phyloP scores from a whole-genome alignment of 208 protist species.

The Trypanosoma mega region DNA sequence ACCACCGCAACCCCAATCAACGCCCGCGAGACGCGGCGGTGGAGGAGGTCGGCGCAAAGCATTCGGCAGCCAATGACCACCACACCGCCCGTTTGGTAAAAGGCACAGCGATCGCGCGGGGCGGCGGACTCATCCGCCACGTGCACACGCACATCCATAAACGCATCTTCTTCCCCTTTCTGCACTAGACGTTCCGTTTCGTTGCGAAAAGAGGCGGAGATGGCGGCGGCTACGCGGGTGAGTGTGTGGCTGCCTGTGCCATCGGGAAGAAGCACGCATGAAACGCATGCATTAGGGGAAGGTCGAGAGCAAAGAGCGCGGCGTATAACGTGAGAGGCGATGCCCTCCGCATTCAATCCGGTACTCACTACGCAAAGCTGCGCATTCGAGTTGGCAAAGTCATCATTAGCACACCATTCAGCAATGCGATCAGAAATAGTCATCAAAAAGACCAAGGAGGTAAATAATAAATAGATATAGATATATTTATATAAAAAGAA shows the following conservation, averaged over 20 bases:
- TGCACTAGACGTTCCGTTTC: background rate
- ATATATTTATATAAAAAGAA: background rate
- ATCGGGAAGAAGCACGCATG: constrained; percentile 94
- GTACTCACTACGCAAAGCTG: constrained; percentile 68
- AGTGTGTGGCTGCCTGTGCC: constrained; percentile 86
- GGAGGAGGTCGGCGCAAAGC: constrained; percentile 80
- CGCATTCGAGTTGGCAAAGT: constrained; percentile 37
- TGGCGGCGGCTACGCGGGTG: constrained; percentile 72
- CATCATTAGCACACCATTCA: constrained; percentile 27
- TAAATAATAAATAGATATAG: background rate
- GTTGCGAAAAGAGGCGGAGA: constrained; percentile 21
- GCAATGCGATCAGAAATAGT: constrained; percentile 39
- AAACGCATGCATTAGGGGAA: constrained; percentile 78
- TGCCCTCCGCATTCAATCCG: constrained; percentile 60
- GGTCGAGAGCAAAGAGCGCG: background rate
- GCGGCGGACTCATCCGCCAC: constrained; percentile 58
- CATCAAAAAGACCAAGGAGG: background rate
- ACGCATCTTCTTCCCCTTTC: too few relatives aligned
- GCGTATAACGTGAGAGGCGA: constrained; percentile 31
- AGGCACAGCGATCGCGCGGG: constrained; percentile 57
- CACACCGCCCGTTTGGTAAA: constrained; percentile 63
- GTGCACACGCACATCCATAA: constrained; percentile 42
- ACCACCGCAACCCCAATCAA: constrained; percentile 46
- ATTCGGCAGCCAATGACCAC: constrained; percentile 58
- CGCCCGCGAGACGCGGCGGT: constrained; percentile 62